Conservation (phyloP, 331 rosid genomes). For the Spiraea crenata region DNA sequence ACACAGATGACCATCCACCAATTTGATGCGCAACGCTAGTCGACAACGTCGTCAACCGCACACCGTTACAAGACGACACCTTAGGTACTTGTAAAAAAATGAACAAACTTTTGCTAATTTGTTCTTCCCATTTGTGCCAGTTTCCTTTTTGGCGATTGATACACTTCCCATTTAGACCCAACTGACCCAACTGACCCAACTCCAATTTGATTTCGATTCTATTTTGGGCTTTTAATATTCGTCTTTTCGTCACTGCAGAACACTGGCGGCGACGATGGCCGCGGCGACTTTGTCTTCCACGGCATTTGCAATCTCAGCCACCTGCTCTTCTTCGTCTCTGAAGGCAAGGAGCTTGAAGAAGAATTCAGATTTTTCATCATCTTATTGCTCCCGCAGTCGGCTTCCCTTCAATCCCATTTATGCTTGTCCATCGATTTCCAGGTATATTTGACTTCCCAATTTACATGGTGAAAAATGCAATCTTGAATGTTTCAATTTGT, state of each 20-base stretch:
- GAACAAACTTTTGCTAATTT: not conserved
- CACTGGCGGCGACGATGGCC: slow-evolving; percentile 32
- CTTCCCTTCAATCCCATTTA: slow-evolving; percentile 22
- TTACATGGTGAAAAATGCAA: not conserved
- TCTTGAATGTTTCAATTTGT: not conserved
- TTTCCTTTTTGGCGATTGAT: slow-evolving; percentile 5
- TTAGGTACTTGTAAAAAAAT: not conserved
- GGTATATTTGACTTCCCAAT: slow-evolving; percentile 27
- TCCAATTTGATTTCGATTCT: slow-evolving; percentile 2
- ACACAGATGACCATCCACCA: not conserved
- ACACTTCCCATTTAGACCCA: not conserved
- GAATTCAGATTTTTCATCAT: slow-evolving; percentile 15
- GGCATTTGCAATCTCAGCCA: slow-evolving; percentile 29
- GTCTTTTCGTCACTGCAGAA: not conserved
- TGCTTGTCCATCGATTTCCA: slow-evolving; percentile 34
- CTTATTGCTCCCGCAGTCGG: slow-evolving; percentile 20
- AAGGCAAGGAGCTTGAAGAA: slow-evolving; percentile 7
- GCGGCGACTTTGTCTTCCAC: slow-evolving; percentile 38
- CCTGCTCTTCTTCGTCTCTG: slow-evolving; percentile 25
- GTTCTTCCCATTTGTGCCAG: not conserved
- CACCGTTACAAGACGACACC: not conserved
- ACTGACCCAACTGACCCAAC: not conserved
- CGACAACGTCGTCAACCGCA: not conserved
- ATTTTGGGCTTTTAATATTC: not conserved
- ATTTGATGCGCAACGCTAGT: not conserved